Percentiles rank a stretch among this genome's conserved stretches.
Conservation (phyloP, 2,329 filamentous ascomycete species). For the Didymella keratinophila region DNA sequence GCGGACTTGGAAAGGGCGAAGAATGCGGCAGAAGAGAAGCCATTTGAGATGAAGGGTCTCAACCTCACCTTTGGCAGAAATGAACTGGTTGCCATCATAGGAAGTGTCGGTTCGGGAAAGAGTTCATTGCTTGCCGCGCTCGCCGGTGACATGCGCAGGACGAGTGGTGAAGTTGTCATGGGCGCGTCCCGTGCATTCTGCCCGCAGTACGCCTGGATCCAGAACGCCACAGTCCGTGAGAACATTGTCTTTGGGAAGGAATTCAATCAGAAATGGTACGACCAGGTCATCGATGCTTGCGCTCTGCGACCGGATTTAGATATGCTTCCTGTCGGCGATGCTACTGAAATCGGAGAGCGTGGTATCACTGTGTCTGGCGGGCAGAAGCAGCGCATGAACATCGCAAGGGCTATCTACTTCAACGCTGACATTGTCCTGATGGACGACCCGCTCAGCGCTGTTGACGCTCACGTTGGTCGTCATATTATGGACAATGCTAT, state of each 20-base stretch:
- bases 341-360: slow-evolving; percentile 92
- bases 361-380: slow-evolving; percentile 96
- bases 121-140: slow-evolving; percentile 86
- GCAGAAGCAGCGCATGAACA: slow-evolving; percentile 94
- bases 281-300: slow-evolving; percentile 83
- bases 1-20: slow-evolving; percentile 54
- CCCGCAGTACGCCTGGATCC: slow-evolving; percentile 97
- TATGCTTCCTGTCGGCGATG: slow-evolving; percentile 88
- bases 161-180: slow-evolving; percentile 73
- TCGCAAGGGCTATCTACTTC: slow-evolving; percentile 79
- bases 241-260: slow-evolving; percentile 92
- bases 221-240: slow-evolving; percentile 84
- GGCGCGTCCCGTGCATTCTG: slow-evolving; percentile 88
- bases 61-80: slow-evolving; percentile 74
- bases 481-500: slow-evolving; percentile 94
- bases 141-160: slow-evolving; percentile 93
- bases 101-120: slow-evolving; percentile 88
- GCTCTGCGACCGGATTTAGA: slow-evolving; percentile 85
- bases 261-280: slow-evolving; percentile 77
- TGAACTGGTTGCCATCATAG: slow-evolving; percentile 85
- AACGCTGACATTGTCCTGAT: slow-evolving; percentile 69
- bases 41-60: slow-evolving; percentile 76
- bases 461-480: slow-evolving; percentile 66
- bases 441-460: slow-evolving; percentile 69
- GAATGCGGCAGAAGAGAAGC: slow-evolving; percentile 61